Evolutionary conservation across 805 yeast genomes (phyloP), one percentile per base, ranked within the genome.

Genomic region (Lipomyces sp.): DNA sequence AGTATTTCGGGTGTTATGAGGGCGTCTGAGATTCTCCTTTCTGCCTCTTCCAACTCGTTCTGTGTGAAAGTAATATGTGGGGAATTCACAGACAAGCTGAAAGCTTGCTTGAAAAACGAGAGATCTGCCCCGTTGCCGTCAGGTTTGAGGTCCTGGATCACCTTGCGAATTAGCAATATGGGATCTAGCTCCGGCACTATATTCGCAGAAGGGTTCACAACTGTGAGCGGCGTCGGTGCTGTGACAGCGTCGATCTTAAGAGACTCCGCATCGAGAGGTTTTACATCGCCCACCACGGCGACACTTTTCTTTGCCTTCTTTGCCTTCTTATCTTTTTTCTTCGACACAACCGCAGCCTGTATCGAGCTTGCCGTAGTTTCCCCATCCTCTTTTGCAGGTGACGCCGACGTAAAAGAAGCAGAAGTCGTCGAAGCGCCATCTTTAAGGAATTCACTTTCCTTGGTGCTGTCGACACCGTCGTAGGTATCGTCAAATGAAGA

Each of bases 11-110:
- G 10, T n/a, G 19, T 40, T 14, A 23, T 32, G 14, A 32, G 13
- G 7, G 19, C 26, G 8, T 42, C 47, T 1, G 40, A 16, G 13
- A 37, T 21, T 14, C 31, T n/a, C 8, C 35, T 32, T 21, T 41
- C 49, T n/a, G 52, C 52, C 3, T 43, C 40, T 24, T 52, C 53
- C 14, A 47, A 7, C 16, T 47, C 53, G 11, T 10, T 29, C 38
- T 43, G 39, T 3, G 56, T 21, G 34, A 52, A 52, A 5, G 40
- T 21, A 33, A 37, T 16, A 21, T 40, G 53, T 2, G 48, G 45
- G 3, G 45, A 35, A 13, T 38, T 18, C 21, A 45, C 37, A 3
- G 50, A 45, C 2, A 43, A 43, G 8, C 40, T 14, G 10, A 51
- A 29, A 5, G 40, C 32, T 16, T 42, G 48, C 38, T 47, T 42